A percentile compares a stretch with the other conserved stretches of the same genome.
Evolutionary conservation across 345 rosid genomes (phyloP).

Genomic region (Turnera subulata): DNA sequence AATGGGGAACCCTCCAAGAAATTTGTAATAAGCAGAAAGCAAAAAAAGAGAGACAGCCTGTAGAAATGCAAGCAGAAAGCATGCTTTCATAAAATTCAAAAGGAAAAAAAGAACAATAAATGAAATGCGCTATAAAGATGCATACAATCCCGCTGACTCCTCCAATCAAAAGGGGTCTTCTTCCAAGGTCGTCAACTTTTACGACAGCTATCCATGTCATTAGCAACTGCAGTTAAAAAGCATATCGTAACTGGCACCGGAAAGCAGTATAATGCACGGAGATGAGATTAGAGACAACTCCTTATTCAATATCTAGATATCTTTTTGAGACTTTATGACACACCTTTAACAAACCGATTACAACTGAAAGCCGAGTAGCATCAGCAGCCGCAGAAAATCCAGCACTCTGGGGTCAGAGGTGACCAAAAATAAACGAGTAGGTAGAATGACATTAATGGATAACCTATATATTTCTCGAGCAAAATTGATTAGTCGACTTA

Average conservation of each 20-base stretch:
- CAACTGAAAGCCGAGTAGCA: constrained; percentile 32
- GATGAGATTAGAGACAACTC: neutral
- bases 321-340: neutral
- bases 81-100: constrained; percentile 2
- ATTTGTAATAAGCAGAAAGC: constrained; percentile 31
- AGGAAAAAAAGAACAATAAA: neutral
- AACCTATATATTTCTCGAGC: constrained; percentile 6
- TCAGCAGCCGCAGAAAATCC: constrained; percentile 34
- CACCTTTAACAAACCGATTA: constrained; percentile 33
- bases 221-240: constrained; percentile 16
- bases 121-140: constrained; percentile 7
- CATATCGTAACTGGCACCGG: neutral
- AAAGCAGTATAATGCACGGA: neutral
- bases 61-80: constrained; percentile 2
- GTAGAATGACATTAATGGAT: neutral
- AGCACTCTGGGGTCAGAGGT: constrained; percentile 22
- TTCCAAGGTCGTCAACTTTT: constrained; percentile 33
- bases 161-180: constrained; percentile 31
- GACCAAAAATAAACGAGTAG: constrained; percentile 2
- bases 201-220: constrained; percentile 33
- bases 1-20: constrained; percentile 27
- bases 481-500: constrained; percentile 5
- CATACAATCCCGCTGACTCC: constrained; percentile 35
- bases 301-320: neutral
- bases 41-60: constrained; percentile 29